Evolutionary conservation across 495 filamentous ascomycete species (phyloP), one percentile per base, ranked within the genome.

Genomic region (Jackrogersella minutella): DNA sequence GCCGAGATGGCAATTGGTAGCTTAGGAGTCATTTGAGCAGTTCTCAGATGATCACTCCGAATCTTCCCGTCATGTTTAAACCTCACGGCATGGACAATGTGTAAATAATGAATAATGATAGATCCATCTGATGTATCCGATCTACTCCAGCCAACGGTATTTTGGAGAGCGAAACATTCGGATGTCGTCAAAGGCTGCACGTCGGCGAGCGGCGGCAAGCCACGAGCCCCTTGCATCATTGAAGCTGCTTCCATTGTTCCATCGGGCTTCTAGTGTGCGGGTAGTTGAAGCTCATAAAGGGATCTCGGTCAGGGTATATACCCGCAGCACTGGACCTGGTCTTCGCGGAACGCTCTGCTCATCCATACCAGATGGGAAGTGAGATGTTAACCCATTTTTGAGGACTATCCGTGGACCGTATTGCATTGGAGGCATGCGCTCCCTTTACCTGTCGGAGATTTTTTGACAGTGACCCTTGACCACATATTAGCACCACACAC

Each of bases 151-250:
- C 21, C 41, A 36, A 30, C 19, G 50, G 39, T 9, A 65, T 46
- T 31, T 16, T 36, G 33, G 17, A 33, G 14, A 17, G 17, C 41
- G 22, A 33, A 57, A 33, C 39, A 58, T 40, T 64, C 31, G 47
- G 33, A 57, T 59, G 55, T 55, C 56, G 57, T 52, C 56, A 57
- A 59, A 65, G 16, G 17, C 62, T 70, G 62, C 62, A 62, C 21
- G 61, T 33, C 54, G 62, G 67, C 62, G 62, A 62, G 51, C 56
- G 31, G 52, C 67, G 51, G 56, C 41, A 62, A 70, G 56, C 61
- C 67, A 66, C 49, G 67, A 70, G 62, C 46, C 62, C 62, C 62
- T 66, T 70, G 62, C 67, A 66, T 70, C 49, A 51, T 53, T 37
- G 21, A 62, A 26, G 11, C 43, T 30, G 31, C 62, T 70, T 58